phyloP scores from a whole-genome alignment of 495 filamentous ascomycete genomes.

The Xylaria palmicola region DNA sequence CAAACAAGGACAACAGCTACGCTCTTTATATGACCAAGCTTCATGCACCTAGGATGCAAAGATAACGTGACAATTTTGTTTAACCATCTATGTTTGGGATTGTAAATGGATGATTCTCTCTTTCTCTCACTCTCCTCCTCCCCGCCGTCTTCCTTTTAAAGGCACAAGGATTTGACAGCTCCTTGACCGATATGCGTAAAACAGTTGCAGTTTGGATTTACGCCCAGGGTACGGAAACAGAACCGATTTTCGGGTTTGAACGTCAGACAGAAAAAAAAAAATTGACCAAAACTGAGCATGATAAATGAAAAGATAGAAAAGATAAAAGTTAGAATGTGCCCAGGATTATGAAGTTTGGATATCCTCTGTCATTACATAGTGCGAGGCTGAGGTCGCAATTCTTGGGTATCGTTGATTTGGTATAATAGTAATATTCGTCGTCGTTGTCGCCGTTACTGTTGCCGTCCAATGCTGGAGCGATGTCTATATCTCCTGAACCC shows the following conservation, averaged over 20 bases:
- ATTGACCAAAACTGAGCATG: not conserved
- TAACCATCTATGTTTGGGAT: slow-evolving; percentile 4
- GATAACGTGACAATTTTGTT: not conserved
- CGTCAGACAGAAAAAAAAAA: not conserved
- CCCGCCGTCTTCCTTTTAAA: not conserved
- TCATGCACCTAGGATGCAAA: not conserved
- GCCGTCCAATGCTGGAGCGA: slow-evolving; percentile 22
- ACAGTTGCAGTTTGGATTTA: too few species aligned
- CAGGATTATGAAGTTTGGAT: slow-evolving; percentile 14
- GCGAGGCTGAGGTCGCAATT: slow-evolving; percentile 32
- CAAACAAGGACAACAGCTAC: not conserved
- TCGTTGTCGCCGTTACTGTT: not conserved
- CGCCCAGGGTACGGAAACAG: too few species aligned
- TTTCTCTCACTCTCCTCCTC: not conserved
- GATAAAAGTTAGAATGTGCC: not conserved
- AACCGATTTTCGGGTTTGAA: not conserved
- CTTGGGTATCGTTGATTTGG: slow-evolving; percentile 34
- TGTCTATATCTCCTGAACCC: slow-evolving; percentile 60
- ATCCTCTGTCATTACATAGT: slow-evolving; percentile 31
- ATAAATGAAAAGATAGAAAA: not conserved
- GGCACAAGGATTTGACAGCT: too few species aligned
- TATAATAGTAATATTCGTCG: slow-evolving; percentile 16
- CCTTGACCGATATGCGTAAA: too few species aligned
- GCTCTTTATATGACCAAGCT: slow-evolving; percentile 3
- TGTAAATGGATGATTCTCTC: not conserved